Evolutionary conservation across 2,329 filamentous ascomycete genomes (phyloP).

Genomic region (Beauveria brongniartii): DNA sequence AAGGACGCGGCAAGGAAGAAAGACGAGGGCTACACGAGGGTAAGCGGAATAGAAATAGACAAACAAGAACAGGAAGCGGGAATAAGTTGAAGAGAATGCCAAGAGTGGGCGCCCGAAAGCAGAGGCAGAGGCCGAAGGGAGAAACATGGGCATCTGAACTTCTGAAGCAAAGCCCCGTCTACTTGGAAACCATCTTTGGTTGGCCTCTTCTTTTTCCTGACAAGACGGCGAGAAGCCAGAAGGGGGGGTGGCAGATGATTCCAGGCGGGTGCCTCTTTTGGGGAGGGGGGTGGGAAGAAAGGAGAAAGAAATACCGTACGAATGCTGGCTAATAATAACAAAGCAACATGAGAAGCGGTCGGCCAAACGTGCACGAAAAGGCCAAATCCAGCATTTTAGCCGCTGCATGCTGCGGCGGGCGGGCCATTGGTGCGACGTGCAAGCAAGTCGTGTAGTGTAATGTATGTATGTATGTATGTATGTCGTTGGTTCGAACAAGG

Average conservation of each 20-base stretch:
- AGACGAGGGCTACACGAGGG: neutral
- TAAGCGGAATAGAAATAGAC: constrained; percentile 1
- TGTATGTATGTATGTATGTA: no score
- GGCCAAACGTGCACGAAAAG: neutral
- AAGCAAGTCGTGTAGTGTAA: no score
- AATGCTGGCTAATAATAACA: constrained; percentile 8
- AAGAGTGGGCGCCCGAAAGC: neutral
- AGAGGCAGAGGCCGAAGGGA: neutral
- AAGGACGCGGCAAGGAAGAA: neutral
- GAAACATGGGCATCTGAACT: neutral
- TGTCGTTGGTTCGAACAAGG: no score
- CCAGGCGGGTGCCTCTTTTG: neutral
- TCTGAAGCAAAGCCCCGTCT: constrained; percentile 6
- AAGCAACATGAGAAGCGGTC: neutral
- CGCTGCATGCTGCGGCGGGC: neutral
- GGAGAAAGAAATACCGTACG: neutral
- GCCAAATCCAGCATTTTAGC: neutral
- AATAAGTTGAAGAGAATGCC: neutral
- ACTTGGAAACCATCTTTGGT: neutral
- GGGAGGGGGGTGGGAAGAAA: neutral
- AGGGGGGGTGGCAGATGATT: neutral
- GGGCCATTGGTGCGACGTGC: no score
- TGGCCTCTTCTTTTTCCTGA: neutral
- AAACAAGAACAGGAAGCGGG: neutral
- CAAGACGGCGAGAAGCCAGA: neutral